Conservation (phyloP, 768 basidiomycete genomes). For the Nidularia pulvinata region DNA sequence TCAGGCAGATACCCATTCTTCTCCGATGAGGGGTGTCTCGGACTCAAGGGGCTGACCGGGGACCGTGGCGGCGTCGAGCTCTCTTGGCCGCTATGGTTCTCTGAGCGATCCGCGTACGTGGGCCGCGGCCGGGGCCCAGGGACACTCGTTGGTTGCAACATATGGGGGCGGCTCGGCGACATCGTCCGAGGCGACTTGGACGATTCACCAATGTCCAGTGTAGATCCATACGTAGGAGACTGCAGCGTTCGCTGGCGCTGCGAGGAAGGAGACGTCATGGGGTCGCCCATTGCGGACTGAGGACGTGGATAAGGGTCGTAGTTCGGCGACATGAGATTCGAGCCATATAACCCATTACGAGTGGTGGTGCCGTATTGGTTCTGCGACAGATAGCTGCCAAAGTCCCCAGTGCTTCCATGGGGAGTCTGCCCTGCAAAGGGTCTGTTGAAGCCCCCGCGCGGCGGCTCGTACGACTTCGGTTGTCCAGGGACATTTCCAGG, state of each 20-base stretch:
- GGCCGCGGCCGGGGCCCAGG: conserved; percentile 27
- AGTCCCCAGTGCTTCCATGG: conserved; percentile 28
- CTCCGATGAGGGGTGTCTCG: conserved; percentile 31
- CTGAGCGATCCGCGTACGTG: conserved; percentile 27
- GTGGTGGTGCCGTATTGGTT: conserved; percentile 15
- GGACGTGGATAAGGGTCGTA: conserved; percentile 65
- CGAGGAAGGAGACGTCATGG: conserved; percentile 33
- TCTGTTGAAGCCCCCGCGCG: conserved; percentile 25
- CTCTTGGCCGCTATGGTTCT: conserved; percentile 38
- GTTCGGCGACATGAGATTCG: conserved; percentile 36
- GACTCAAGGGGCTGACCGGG: conserved; percentile 54
- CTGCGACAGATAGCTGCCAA: conserved; percentile 3
- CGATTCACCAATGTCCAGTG: conserved; percentile 30
- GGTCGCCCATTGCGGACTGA: conserved; percentile 58
- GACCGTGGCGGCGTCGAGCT: conserved; percentile 59
- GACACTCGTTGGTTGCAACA: conserved; percentile 17
- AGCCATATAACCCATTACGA: conserved; percentile 11
- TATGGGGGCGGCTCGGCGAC: conserved; percentile 32
- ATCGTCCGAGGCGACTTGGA: conserved; percentile 28
- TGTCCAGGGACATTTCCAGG: conserved; percentile 22
- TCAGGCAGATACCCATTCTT: conserved; percentile 17
- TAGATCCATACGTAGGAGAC: conserved; percentile 33
- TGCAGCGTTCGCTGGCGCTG: conserved; percentile 27
- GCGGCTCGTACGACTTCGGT: conserved; percentile 42
- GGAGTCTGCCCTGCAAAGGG: conserved; percentile 43